These are phyloP conservation scores for Hypocrella siamensis DNA, from an alignment of 2,329 filamentous ascomycete species.

Conservation along the genomic window DNA sequence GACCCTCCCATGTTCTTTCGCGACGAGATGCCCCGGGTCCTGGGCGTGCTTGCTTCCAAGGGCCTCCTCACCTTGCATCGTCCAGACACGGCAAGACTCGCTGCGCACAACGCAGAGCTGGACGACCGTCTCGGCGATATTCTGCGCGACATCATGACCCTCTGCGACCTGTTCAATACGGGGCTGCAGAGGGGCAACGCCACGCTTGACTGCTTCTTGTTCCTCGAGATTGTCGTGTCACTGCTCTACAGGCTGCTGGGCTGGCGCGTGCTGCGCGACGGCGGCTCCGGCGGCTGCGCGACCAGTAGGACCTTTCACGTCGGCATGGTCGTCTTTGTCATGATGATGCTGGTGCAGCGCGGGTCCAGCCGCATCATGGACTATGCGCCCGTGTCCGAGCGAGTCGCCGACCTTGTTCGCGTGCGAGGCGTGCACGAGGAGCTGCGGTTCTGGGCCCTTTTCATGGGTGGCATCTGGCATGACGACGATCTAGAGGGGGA, in stretches of 20 bases:
- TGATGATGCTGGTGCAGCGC: constrained; percentile 4
- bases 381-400: background rate
- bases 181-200: background rate
- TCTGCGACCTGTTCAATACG: background rate
- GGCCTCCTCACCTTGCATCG: too few species aligned
- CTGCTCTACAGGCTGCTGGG: constrained; percentile 4
- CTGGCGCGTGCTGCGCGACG: constrained; percentile 1
- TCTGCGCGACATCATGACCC: background rate
- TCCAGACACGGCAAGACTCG: background rate
- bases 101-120: background rate
- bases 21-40: constrained; percentile 3
- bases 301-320: constrained; percentile 2
- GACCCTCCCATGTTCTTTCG: constrained; percentile 5
- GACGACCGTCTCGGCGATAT: background rate
- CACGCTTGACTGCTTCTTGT: background rate
- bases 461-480: constrained; percentile 5
- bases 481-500: constrained; percentile 1
- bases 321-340: constrained; percentile 3
- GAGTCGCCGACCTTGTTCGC: background rate
- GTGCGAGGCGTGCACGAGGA: background rate
- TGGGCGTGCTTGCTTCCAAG: constrained; percentile 1
- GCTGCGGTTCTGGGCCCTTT: constrained; percentile 4
- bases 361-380: constrained; percentile 3
- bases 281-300: background rate
- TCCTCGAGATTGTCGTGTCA: constrained; percentile 4